Percentiles rank a stretch among this genome's conserved stretches.
Conservation (phyloP, 2,329 filamentous ascomycete genomes). For the Epichloe hybrida region DNA sequence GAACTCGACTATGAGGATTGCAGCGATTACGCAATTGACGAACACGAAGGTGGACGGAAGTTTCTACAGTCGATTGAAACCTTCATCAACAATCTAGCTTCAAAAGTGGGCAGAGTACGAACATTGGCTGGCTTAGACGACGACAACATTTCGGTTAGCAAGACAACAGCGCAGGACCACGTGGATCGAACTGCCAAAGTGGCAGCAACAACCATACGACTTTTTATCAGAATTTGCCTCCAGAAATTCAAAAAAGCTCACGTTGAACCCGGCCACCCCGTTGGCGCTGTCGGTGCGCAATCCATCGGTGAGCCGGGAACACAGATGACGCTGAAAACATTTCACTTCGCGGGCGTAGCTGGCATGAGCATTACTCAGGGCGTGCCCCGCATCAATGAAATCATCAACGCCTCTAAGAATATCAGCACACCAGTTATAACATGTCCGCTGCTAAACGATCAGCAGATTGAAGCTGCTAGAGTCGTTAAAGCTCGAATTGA, state of each 20-base stretch:
- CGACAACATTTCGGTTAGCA: slow-evolving; percentile 8
- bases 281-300: slow-evolving; percentile 90
- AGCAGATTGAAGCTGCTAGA: slow-evolving; percentile 64
- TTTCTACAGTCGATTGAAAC: slow-evolving; percentile 69
- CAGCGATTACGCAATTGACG: slow-evolving; percentile 56
- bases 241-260: slow-evolving; percentile 84
- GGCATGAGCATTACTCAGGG: slow-evolving; percentile 99
- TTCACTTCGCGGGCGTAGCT: slow-evolving; percentile 99
- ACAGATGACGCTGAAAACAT: slow-evolving; percentile 98
- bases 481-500: slow-evolving; percentile 90
- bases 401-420: slow-evolving; percentile 91
- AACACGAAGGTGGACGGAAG: slow-evolving; percentile 67
- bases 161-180: slow-evolving; percentile 21
- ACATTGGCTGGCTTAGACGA: slow-evolving; percentile 35
- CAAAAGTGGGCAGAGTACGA: slow-evolving; percentile 43
- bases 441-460: slow-evolving; percentile 67
- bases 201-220: slow-evolving; percentile 55
- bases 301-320: slow-evolving; percentile 97
- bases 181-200: slow-evolving; percentile 72
- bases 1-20: slow-evolving; percentile 56
- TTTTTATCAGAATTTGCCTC: slow-evolving; percentile 72
- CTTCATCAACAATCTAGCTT: slow-evolving; percentile 51
- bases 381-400: slow-evolving; percentile 99
- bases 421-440: slow-evolving; percentile 93
- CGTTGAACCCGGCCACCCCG: slow-evolving; percentile 87